These are phyloP conservation scores for Coemansia pectinata DNA, from an alignment of 192 early-diverging fungal species.

Conservation along the genomic window DNA sequence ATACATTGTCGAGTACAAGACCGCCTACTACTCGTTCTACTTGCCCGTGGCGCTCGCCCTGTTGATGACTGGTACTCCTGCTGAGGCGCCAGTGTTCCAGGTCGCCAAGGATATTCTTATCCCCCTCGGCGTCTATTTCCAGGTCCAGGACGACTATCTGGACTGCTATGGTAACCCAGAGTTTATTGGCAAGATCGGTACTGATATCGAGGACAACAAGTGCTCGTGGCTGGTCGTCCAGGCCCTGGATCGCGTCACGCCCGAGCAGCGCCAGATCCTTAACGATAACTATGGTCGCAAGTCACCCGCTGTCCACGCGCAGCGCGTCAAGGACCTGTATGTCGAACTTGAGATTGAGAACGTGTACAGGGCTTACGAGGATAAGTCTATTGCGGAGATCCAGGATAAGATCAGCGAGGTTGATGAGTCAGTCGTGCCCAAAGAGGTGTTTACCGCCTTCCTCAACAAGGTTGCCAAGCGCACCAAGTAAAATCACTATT, in stretches of 20 bases:
- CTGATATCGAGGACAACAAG: slow-evolving; percentile 99
- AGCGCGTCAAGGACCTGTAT: slow-evolving; percentile 83
- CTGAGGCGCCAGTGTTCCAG: slow-evolving; percentile 74
- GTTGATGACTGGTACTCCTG: slow-evolving; percentile 78
- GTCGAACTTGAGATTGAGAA: slow-evolving; percentile 74
- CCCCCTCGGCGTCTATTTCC: slow-evolving; percentile 98
- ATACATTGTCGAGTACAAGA: slow-evolving; percentile 98
- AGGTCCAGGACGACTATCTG: slow-evolving; percentile 98
- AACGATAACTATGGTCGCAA: slow-evolving; percentile 95
- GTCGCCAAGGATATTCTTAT: slow-evolving; percentile 85
- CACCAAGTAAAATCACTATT: slow-evolving; percentile 62
- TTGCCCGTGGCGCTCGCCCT: slow-evolving; percentile 95
- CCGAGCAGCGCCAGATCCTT: slow-evolving; percentile 83
- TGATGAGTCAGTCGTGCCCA: slow-evolving; percentile 78
- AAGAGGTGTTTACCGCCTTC: slow-evolving; percentile 85
- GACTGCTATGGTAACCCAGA: slow-evolving; percentile 93
- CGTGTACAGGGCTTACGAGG: slow-evolving; percentile 88
- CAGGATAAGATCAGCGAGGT: slow-evolving; percentile 75
- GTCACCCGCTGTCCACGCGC: slow-evolving; percentile 68
- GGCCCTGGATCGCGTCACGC: slow-evolving; percentile 73
- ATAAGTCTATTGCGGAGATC: slow-evolving; percentile 73
- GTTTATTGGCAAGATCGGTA: slow-evolving; percentile 98
- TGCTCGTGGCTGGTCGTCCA: slow-evolving; percentile 98
- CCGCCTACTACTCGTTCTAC: slow-evolving; percentile 99
- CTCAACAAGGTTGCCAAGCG: slow-evolving; percentile 97